A percentile compares a stretch with the other conserved stretches of the same genome.
These are phyloP conservation scores for Piper longum DNA, from an alignment of 164 flowering plant species.

Conservation along the genomic window DNA sequence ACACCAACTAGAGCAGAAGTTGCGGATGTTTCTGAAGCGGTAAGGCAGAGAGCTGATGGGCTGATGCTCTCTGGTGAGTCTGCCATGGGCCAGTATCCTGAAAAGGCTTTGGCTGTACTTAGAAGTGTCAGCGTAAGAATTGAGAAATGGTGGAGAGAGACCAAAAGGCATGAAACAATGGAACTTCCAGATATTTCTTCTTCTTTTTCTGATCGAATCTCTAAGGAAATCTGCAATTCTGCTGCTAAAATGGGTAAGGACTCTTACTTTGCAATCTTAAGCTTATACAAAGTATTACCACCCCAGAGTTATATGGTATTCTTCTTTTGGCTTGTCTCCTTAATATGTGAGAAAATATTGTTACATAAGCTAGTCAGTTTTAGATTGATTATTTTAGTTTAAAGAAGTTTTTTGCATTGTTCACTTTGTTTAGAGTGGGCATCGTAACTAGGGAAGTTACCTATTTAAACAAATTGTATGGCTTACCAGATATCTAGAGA, in stretches of 20 bases:
- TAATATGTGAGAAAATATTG: too few relatives aligned
- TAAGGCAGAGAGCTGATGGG: conserved; percentile 78
- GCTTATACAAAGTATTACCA: too few relatives aligned
- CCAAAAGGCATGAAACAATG: conserved; percentile 30
- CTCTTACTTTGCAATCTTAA: too few relatives aligned
- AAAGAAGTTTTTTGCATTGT: too few relatives aligned
- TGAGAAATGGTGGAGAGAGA: conserved; percentile 60
- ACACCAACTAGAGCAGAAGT: conserved; percentile 95
- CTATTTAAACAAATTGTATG: not conserved
- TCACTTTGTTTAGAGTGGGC: not conserved
- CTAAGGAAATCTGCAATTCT: conserved; percentile 68
- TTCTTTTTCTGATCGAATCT: conserved; percentile 47
- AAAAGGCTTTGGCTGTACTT: conserved; percentile 69
- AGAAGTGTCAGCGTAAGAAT: conserved; percentile 43
- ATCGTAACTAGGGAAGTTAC: not conserved
- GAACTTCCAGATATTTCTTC: conserved; percentile 27
- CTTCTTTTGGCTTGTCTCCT: too few relatives aligned
- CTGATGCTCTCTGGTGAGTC: conserved; percentile 92
- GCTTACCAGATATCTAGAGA: not conserved
- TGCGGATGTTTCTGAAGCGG: conserved; percentile 91
- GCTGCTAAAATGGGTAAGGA: conserved; percentile 67
- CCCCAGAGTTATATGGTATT: too few relatives aligned
- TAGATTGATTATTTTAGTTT: too few relatives aligned
- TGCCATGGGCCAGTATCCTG: conserved; percentile 56
- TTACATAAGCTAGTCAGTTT: too few relatives aligned